Base-by-base conservation (phyloP, 2,329 filamentous ascomycete genomes). In the Fusarium illudens region DNA sequence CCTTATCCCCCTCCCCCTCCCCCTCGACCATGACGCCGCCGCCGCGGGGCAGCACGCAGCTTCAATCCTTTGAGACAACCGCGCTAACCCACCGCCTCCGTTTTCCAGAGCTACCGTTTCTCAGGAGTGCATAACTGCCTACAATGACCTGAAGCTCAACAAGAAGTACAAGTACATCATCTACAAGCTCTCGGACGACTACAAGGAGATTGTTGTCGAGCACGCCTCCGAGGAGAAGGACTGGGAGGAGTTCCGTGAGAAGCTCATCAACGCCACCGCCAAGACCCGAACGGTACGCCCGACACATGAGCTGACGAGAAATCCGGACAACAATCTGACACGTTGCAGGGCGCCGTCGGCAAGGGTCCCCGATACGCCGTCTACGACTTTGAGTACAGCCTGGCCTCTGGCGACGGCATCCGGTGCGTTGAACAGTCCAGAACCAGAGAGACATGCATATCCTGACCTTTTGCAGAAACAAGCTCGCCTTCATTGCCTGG, bases 141-240 rank as follows among this genome's bases (percentile, higher is more conserved):
- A 90, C 87, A 93, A 94, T 81, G 90, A 94, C 73, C 87, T 95
- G 72, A 95, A 95, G 88, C 89, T 94, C 74, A 85, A 82, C 82
- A 94, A 94, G 83, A 89, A 88, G 84, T 86, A 89, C 84, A 94
- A 93, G 84, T 96, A 88, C 87, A 91, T 96, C 84, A 89, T 96
- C 86, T 95, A 88, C 90, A 93, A 94, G 87, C 89, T 96, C 79
- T 90, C 89, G 71, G 91, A 94, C 81, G 87, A 94, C 84, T 89
- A 89, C 86, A 93, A 90, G 82, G 82, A 93, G 82, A 93, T 96
- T 78, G 89, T 92, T 62, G 88, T 96, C 74, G 92, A 95, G 81
- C 89, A 92, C 79, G 85, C 88, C 57, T 91, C 89, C 62, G 82
- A 82, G 65, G 84, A 89, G 73, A 82, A 82, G 71, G 88, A 94